phyloP scores from a whole-genome alignment of 192 early-diverging fungal species.

The Umbelopsis vinacea region DNA sequence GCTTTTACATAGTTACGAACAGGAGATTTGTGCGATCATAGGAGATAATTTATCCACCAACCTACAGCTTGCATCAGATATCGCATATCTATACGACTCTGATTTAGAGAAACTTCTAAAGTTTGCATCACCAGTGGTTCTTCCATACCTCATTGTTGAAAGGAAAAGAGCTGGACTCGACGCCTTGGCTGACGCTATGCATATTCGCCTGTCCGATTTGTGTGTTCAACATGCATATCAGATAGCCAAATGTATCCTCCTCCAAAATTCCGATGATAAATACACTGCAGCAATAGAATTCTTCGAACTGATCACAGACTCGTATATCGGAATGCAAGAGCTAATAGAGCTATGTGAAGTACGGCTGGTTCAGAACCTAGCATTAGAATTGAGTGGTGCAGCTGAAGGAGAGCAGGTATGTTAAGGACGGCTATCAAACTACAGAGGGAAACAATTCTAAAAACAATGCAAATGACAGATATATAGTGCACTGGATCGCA shows the following conservation, averaged over 20 bases:
- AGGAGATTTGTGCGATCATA: background rate
- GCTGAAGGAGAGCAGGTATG: background rate
- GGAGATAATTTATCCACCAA: conserved; percentile 1
- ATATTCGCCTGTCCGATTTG: background rate
- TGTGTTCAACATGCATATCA: conserved; percentile 5
- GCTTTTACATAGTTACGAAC: background rate
- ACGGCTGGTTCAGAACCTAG: background rate
- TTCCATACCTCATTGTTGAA: conserved; percentile 9
- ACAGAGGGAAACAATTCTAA: background rate
- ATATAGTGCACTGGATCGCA: background rate
- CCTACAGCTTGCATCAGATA: background rate
- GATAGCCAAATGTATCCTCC: background rate
- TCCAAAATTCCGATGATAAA: background rate
- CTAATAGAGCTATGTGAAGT: conserved; percentile 11
- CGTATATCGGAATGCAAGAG: background rate
- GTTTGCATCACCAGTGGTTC: background rate
- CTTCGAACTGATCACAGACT: background rate
- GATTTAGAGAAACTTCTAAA: background rate
- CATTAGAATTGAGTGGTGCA: background rate
- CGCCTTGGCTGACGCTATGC: background rate
- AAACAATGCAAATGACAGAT: background rate
- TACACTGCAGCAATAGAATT: background rate
- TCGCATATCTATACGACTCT: conserved; percentile 12
- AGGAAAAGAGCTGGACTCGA: background rate
- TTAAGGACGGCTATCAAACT: too few relatives aligned